Percentiles rank a stretch among this genome's conserved stretches.
phyloP scores from a whole-genome alignment of 1,284 basidiomycete genomes.

The Ustilago hordei region DNA sequence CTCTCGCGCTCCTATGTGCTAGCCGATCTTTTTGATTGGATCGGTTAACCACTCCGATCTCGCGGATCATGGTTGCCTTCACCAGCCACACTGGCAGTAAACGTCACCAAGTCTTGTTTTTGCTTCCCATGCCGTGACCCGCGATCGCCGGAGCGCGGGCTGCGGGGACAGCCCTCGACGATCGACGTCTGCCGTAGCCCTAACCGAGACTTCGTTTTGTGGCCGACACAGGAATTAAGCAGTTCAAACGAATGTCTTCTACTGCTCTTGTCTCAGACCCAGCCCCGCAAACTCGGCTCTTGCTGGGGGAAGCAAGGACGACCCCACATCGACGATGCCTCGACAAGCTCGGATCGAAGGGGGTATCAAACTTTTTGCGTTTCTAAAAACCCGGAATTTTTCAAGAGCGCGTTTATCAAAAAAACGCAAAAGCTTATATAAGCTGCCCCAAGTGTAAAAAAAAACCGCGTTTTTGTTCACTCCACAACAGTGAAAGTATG shows the following conservation, averaged over 20 bases:
- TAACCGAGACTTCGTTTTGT: not conserved
- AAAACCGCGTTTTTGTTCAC: no score
- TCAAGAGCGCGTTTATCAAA: no score
- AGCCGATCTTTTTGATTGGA: not conserved
- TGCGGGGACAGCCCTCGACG: not conserved
- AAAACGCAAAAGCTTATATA: no score
- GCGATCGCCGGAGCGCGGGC: conserved; percentile 12
- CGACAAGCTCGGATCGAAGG: not conserved
- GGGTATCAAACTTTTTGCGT: no score
- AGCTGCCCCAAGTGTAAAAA: no score
- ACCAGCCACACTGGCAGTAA: not conserved
- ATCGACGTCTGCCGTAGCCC: conserved; percentile 4
- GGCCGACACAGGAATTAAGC: no score
- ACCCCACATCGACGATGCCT: not conserved
- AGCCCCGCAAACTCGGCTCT: not conserved
- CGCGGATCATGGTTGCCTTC: not conserved
- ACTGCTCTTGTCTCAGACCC: not conserved
- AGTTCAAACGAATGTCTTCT: no score
- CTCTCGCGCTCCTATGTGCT: not conserved
- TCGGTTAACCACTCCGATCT: conserved; percentile 5
- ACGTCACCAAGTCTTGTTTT: not conserved
- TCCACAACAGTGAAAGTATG: no score
- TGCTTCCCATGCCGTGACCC: not conserved
- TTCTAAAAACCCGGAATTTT: no score
- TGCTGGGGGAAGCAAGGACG: not conserved